These are phyloP conservation scores for Rhizopogon vesiculosus DNA, from an alignment of 768 basidiomycete species.

Conservation along the genomic window DNA sequence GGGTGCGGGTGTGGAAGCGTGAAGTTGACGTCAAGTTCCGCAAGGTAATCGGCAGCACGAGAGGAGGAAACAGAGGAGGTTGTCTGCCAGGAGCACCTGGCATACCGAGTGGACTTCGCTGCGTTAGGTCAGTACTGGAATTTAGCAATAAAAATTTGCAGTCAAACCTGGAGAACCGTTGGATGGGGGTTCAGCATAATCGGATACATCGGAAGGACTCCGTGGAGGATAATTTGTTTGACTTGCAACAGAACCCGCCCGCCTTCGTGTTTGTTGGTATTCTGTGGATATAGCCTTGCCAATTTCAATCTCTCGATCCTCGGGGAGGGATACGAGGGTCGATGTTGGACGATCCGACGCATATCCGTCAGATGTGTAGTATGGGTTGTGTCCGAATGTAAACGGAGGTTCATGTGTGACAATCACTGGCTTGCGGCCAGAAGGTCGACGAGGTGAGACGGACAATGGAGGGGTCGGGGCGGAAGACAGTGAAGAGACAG, in stretches of 20 bases:
- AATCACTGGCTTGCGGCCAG: constrained; percentile 16
- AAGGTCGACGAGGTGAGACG: constrained; percentile 9
- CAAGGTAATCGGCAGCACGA: constrained; percentile 20
- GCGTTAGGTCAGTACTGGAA: constrained; percentile 8
- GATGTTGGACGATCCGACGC: constrained; percentile 13
- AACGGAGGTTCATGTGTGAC: constrained; percentile 18
- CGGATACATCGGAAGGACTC: constrained; percentile 1
- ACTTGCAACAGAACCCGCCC: constrained; percentile 10
- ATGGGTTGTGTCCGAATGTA: constrained; percentile 26
- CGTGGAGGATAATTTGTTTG: constrained; percentile 12
- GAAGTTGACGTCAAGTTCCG: constrained; percentile 26
- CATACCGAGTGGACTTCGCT: constrained; percentile 13
- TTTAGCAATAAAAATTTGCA: not conserved
- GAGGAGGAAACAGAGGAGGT: constrained; percentile 23
- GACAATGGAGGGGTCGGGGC: constrained; percentile 22
- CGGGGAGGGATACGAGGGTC: constrained; percentile 45
- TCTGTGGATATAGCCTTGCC: not conserved
- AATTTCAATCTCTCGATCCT: constrained; percentile 38
- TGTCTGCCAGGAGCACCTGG: constrained; percentile 28
- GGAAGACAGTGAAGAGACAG: constrained; percentile 18
- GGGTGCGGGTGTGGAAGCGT: constrained; percentile 17
- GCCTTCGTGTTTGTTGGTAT: constrained; percentile 11
- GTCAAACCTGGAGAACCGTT: not conserved
- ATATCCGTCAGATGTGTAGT: constrained; percentile 5
- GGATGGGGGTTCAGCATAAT: constrained; percentile 3